Evolutionary conservation across 306 rosid genomes (phyloP).

Genomic region (peach (Prunus persica)): DNA sequence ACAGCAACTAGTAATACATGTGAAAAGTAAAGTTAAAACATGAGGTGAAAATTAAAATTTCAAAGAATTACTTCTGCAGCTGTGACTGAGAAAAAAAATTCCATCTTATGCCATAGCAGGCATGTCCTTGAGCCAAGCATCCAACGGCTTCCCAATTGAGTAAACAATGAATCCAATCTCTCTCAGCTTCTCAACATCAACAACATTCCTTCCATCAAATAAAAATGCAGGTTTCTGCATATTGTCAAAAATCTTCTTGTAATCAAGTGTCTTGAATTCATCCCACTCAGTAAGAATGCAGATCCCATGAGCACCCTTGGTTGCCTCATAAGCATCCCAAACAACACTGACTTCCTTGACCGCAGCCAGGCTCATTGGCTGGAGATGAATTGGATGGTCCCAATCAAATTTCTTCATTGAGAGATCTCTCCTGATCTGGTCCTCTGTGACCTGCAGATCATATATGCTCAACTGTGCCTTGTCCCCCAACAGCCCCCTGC

Average conservation of each 20-base stretch:
- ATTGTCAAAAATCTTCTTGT: slow-evolving; percentile 46
- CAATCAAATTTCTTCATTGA: slow-evolving; percentile 45
- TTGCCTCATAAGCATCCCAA: slow-evolving; percentile 65
- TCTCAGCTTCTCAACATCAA: slow-evolving; percentile 58
- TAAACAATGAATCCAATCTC: slow-evolving; percentile 70
- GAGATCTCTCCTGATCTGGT: slow-evolving; percentile 62
- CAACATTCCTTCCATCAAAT: slow-evolving; percentile 72
- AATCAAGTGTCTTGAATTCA: slow-evolving; percentile 72
- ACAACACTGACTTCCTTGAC: slow-evolving; percentile 49
- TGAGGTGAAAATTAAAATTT: slow-evolving; percentile 4
- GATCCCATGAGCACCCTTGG: slow-evolving; percentile 68
- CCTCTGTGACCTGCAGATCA: slow-evolving; percentile 60
- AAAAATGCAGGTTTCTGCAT: slow-evolving; percentile 87
- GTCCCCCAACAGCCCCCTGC: slow-evolving; percentile 75
- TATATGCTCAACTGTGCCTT: slow-evolving; percentile 62
- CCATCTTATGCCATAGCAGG: slow-evolving; percentile 38
- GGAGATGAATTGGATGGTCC: slow-evolving; percentile 63
- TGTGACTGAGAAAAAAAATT: background rate
- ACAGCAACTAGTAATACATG: background rate
- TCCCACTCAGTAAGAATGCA: slow-evolving; percentile 93
- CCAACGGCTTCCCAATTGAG: slow-evolving; percentile 76
- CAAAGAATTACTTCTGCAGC: background rate
- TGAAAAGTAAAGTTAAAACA: background rate
- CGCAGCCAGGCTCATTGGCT: slow-evolving; percentile 31
- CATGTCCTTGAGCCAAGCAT: slow-evolving; percentile 56